These are phyloP conservation scores for Mycena citricolor DNA, from an alignment of 1,284 basidiomycete species.

Conservation along the genomic window DNA sequence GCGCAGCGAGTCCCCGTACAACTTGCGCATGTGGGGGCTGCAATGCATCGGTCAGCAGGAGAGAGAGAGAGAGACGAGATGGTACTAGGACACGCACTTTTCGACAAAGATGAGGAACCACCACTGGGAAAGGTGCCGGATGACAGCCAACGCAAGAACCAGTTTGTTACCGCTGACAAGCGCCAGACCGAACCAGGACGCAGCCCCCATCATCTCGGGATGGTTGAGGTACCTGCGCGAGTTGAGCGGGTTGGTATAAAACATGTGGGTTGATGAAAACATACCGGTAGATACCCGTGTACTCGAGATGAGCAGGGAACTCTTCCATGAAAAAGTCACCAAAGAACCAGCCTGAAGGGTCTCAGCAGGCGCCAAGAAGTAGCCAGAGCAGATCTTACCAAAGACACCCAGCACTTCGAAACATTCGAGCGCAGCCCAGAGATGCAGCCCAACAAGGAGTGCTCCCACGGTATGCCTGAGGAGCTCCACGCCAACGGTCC, in stretches of 20 bases:
- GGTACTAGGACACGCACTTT: constrained; percentile 54
- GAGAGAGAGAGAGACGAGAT: constrained; percentile 9
- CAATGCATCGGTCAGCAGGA: constrained; percentile 8
- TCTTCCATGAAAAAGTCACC: constrained; percentile 98
- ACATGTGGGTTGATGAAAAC: not conserved
- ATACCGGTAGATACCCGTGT: constrained; percentile 93
- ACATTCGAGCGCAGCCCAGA: constrained; percentile 89
- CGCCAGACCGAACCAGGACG: constrained; percentile 91
- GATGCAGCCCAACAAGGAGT: constrained; percentile 82
- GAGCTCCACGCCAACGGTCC: constrained; percentile 88
- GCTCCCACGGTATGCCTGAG: constrained; percentile 85
- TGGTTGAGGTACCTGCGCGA: constrained; percentile 77
- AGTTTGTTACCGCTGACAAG: constrained; percentile 89
- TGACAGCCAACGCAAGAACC: constrained; percentile 81
- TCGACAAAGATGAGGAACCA: constrained; percentile 91
- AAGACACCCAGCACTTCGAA: constrained; percentile 94
- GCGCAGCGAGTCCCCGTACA: constrained; percentile 90
- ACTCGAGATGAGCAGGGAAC: constrained; percentile 88
- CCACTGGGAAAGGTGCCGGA: constrained; percentile 84
- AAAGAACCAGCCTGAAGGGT: constrained; percentile 86
- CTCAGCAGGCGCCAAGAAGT: constrained; percentile 1
- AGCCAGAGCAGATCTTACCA: constrained; percentile 45
- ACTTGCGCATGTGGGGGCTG: constrained; percentile 95
- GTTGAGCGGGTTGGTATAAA: not conserved
- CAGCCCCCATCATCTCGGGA: constrained; percentile 94